Base-by-base conservation (phyloP, 2,329 filamentous ascomycete genomes). In the Arthrobotrys musiformis region DNA sequence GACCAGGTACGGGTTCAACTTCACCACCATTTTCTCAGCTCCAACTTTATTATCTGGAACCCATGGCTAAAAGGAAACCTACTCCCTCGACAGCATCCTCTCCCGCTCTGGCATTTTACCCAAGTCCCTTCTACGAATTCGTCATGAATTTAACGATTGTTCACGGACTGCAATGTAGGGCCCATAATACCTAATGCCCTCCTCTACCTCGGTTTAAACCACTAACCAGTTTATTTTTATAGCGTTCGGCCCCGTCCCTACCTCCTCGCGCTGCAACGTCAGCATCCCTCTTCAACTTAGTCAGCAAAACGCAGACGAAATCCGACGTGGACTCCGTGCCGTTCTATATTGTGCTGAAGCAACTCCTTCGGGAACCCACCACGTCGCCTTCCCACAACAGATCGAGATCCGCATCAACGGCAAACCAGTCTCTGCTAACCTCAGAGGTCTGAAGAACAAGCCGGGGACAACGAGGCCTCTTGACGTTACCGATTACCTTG, bases 401-500 rank as follows among this genome's bases (percentile, higher is more conserved):
- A 92, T 95, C 33, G 95, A 99, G 82, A 87, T 99, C 70, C 94
- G 93, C 82, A 89, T 97, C 69, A 99, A 99, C 81, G 88, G 90
- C 8, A 91, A 91, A 35, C 93, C 97, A 70, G 88, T 97, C 80
- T 95, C 94, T 83, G 91, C 92, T n/a, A 99, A 98, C 82, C 87
- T 97, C 80, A 92, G 95, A 80, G 95, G 95, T 3, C 84, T 99
- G 78, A 99, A 99, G 84, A 97, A 97, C 83, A 97, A 95, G 83
- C 93, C 94, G 5, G 95, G 95, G 22, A 96, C 95, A 50, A 99
- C 95, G 44, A 90, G 93, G 81, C 95, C 95, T 6, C 93, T 93
- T 54, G 95, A 99, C 84, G 91, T 99, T 78, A 99, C 95, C 6
- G 86, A 88, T 79, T 87, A 89, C 75, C 86, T 98, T 52, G 88